phyloP scores from a whole-genome alignment of 768 basidiomycete genomes.

The Sistotremastrum niveocremeum region DNA sequence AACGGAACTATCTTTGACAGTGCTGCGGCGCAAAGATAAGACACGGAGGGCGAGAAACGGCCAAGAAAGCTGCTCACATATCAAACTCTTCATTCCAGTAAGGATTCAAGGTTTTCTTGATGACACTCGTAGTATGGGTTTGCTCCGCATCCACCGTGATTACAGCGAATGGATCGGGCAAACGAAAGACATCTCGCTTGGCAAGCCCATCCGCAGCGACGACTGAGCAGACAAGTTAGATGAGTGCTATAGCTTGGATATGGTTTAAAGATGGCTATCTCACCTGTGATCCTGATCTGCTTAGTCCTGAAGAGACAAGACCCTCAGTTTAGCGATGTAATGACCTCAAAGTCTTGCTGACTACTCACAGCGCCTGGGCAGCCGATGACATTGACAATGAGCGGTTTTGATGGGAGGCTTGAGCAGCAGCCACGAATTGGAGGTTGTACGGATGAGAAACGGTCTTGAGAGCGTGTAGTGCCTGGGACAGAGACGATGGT shows the following conservation, averaged over 20 bases:
- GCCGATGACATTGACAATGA: slow-evolving; percentile 14
- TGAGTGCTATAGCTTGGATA: background rate
- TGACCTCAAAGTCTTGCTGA: too few species aligned
- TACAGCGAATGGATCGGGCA: slow-evolving; percentile 96
- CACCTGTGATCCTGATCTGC: slow-evolving; percentile 72
- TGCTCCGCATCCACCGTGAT: slow-evolving; percentile 97
- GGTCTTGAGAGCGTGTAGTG: too few species aligned
- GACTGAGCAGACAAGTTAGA: slow-evolving; percentile 36
- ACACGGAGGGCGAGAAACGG: background rate
- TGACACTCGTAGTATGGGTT: slow-evolving; percentile 92
- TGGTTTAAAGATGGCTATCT: slow-evolving; percentile 6
- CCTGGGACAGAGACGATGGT: too few species aligned
- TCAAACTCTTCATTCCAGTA: slow-evolving; percentile 99
- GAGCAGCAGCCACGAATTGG: too few species aligned
- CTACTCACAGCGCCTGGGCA: slow-evolving; percentile 15
- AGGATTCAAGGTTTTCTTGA: slow-evolving; percentile 89
- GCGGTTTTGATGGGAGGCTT: too few species aligned
- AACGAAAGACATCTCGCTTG: slow-evolving; percentile 90
- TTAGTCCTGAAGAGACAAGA: slow-evolving; percentile 27
- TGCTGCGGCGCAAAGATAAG: slow-evolving; percentile 31
- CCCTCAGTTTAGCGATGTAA: background rate
- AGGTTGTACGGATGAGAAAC: too few species aligned
- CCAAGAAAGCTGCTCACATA: slow-evolving; percentile 41
- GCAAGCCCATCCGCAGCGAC: slow-evolving; percentile 91
- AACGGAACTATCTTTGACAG: slow-evolving; percentile 94